A percentile compares a stretch with the other conserved stretches of the same genome.
Evolutionary conservation across 345 rosid species (phyloP).

Genomic region (Euclidium syriacum): DNA sequence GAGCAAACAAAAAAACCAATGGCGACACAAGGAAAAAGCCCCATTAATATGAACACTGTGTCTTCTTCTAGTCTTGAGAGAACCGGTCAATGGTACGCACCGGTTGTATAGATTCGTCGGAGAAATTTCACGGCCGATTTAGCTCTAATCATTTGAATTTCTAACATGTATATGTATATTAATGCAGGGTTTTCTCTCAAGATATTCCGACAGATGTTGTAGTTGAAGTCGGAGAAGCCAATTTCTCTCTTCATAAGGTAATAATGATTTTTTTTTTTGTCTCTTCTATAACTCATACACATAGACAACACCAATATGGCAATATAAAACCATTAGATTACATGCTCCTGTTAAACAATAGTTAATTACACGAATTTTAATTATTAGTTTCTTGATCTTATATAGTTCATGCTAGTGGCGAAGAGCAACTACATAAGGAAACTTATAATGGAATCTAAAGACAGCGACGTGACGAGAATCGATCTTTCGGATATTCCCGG

Average conservation of each 20-base stretch:
- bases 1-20: constrained; percentile 4
- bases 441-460: constrained; percentile 66
- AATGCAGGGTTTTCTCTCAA: constrained; percentile 80
- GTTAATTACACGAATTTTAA: neutral
- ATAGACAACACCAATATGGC: too few species aligned
- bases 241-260: constrained; percentile 88
- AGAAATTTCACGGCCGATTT: neutral
- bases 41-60: constrained; percentile 26
- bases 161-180: neutral
- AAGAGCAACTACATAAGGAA: constrained; percentile 89
- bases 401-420: constrained; percentile 83
- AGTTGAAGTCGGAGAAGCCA: constrained; percentile 72
- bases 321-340: neutral
- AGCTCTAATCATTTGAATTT: neutral
- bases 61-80: constrained; percentile 65
- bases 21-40: constrained; percentile 23
- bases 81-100: constrained; percentile 79
- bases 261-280: neutral
- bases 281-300: too few species aligned
- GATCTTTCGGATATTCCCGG: constrained; percentile 74
- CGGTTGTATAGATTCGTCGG: neutral
- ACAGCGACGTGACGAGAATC: constrained; percentile 51
- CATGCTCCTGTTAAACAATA: neutral
- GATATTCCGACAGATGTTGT: constrained; percentile 77
- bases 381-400: neutral